Conservation (phyloP, 805 yeast species). For the Candida pseudofarinosa region DNA sequence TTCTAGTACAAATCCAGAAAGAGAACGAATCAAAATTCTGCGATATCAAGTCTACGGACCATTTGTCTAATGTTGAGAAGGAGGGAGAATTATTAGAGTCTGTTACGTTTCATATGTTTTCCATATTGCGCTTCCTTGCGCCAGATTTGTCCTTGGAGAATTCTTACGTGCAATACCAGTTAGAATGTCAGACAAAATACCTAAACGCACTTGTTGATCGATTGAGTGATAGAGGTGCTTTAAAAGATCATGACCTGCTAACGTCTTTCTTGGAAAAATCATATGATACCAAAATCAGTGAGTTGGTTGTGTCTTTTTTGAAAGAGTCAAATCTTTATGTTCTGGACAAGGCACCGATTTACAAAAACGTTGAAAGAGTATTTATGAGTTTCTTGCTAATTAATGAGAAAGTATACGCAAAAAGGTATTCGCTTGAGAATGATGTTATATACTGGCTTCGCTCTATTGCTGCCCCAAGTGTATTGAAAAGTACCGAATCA, state of each 20-base stretch:
- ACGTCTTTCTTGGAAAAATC: background rate
- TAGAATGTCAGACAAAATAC: conserved; percentile 1
- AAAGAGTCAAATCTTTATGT: background rate
- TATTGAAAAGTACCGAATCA: conserved; percentile 29
- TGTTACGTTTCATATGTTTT: conserved; percentile 10
- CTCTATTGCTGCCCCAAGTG: conserved; percentile 26
- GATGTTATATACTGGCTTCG: conserved; percentile 26
- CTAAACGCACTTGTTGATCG: conserved; percentile 3
- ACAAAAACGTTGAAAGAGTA: conserved; percentile 3
- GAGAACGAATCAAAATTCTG: conserved; percentile 6
- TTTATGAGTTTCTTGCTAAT: conserved; percentile 3
- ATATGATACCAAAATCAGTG: background rate
- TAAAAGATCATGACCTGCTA: background rate
- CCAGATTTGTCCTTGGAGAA: background rate
- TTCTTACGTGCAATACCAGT: conserved; percentile 2
- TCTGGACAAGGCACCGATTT: background rate
- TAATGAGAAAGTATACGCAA: conserved; percentile 1
- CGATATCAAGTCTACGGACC: background rate
- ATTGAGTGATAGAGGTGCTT: background rate
- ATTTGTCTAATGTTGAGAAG: conserved; percentile 4
- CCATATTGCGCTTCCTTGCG: conserved; percentile 6
- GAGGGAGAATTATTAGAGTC: conserved; percentile 11
- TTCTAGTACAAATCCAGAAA: conserved; percentile 8
- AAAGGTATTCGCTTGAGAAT: conserved; percentile 4
- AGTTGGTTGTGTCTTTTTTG: background rate